Conservation (phyloP, 768 basidiomycete species). For the Mycena vulgaris region DNA sequence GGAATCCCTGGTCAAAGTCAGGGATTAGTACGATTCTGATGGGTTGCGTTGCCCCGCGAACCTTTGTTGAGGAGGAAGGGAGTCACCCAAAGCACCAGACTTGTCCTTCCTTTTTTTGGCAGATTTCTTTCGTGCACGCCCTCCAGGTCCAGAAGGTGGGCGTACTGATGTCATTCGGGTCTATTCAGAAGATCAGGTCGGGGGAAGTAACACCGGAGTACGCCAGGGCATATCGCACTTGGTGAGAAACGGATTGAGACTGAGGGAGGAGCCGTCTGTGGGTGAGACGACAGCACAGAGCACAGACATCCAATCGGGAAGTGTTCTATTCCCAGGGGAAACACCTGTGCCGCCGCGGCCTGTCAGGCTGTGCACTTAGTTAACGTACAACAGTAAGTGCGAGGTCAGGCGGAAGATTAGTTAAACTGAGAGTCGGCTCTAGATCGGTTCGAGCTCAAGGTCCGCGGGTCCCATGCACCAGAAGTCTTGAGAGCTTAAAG, state of each 20-base stretch:
- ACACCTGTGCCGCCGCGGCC: neutral
- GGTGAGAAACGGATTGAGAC: too few species aligned
- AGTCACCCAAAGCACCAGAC: neutral
- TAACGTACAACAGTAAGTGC: neutral
- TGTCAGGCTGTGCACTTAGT: too few species aligned
- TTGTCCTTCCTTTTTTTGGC: neutral
- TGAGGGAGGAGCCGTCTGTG: neutral
- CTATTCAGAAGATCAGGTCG: neutral
- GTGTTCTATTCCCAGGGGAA: conserved; percentile 20
- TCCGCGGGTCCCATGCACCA: too few species aligned
- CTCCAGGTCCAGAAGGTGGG: neutral
- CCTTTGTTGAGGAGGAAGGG: neutral
- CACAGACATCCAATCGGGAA: conserved; percentile 5
- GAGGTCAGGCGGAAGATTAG: conserved; percentile 3
- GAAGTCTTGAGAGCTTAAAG: too few species aligned
- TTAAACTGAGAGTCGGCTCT: neutral
- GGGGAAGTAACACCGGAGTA: too few species aligned
- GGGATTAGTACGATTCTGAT: neutral
- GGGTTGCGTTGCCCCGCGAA: neutral
- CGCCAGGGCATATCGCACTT: too few species aligned
- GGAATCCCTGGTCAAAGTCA: neutral
- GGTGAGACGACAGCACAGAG: neutral
- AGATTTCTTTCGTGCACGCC: conserved; percentile 12
- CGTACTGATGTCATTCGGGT: neutral
- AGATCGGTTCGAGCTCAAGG: neutral